Percentiles rank a stretch among this genome's conserved stretches.
Conservation (phyloP, 73 alveolate genomes). For the Tetrahymena thermophila region DNA sequence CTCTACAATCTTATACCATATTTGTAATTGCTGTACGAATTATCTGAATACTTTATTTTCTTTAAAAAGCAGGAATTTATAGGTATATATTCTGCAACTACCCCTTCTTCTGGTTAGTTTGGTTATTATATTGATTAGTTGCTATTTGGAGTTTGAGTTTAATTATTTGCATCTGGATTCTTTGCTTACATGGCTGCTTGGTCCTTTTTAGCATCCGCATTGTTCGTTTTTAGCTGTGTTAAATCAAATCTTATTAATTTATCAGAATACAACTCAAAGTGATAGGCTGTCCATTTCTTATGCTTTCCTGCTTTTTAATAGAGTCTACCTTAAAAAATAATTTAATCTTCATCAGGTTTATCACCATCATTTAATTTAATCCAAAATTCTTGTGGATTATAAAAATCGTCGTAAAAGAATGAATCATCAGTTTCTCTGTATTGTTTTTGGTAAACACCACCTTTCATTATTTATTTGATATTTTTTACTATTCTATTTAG, state of each 20-base stretch:
- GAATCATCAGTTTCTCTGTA: neutral
- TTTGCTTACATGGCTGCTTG: neutral
- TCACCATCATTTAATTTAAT: neutral
- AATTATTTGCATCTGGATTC: neutral
- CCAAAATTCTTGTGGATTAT: neutral
- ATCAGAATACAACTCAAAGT: constrained; percentile 31
- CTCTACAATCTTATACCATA: constrained; percentile 19
- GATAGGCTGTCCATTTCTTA: constrained; percentile 30
- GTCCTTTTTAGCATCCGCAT: neutral
- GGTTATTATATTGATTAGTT: neutral
- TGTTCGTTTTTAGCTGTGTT: neutral
- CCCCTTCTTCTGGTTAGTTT: neutral
- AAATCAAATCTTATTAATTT: constrained; percentile 10
- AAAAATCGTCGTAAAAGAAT: neutral
- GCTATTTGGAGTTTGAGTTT: neutral
- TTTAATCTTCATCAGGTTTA: neutral
- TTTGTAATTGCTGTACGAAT: constrained; percentile 22
- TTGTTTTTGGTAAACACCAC: neutral
- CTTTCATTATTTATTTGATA: neutral
- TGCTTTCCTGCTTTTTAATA: neutral
- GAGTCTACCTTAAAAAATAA: neutral
- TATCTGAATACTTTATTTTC: constrained; percentile 21
- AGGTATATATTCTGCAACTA: neutral
- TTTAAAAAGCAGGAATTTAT: constrained; percentile 24
- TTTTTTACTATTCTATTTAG: neutral